A percentile compares a stretch with the other conserved stretches of the same genome.
phyloP scores from a whole-genome alignment of 345 rosid species.

The Melaleuca quinquenervia region DNA sequence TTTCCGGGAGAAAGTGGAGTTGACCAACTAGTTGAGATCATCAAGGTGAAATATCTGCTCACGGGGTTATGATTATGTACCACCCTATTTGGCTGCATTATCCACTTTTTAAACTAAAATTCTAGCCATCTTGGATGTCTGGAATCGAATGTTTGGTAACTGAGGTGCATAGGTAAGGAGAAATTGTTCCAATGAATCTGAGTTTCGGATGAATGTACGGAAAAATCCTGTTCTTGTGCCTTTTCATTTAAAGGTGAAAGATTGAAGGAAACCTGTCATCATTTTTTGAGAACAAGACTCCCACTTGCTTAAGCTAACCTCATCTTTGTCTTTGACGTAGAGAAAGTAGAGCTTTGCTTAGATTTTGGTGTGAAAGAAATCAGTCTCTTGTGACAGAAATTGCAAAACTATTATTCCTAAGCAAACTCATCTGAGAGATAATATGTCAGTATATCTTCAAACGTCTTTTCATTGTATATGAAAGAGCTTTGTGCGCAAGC shows the following conservation, averaged over 20 bases:
- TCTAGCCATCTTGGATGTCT: neutral
- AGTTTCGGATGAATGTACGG: neutral
- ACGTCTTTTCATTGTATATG: neutral
- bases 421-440: neutral
- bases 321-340: neutral
- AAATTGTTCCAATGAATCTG: neutral
- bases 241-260: neutral
- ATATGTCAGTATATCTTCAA: neutral
- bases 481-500: neutral
- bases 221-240: neutral
- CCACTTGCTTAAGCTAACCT: neutral
- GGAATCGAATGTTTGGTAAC: neutral
- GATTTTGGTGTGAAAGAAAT: neutral
- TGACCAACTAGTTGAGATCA: constrained; percentile 93
- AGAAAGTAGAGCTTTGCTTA: neutral
- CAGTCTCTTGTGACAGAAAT: neutral
- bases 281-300: neutral
- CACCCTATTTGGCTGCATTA: neutral
- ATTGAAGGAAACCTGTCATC: neutral
- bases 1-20: constrained; percentile 99
- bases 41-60: constrained; percentile 49
- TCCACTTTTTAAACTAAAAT: neutral
- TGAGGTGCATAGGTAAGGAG: neutral
- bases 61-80: neutral
- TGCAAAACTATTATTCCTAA: neutral